phyloP scores from a whole-genome alignment of 495 filamentous ascomycete genomes.

The Neurospora hispaniola region DNA sequence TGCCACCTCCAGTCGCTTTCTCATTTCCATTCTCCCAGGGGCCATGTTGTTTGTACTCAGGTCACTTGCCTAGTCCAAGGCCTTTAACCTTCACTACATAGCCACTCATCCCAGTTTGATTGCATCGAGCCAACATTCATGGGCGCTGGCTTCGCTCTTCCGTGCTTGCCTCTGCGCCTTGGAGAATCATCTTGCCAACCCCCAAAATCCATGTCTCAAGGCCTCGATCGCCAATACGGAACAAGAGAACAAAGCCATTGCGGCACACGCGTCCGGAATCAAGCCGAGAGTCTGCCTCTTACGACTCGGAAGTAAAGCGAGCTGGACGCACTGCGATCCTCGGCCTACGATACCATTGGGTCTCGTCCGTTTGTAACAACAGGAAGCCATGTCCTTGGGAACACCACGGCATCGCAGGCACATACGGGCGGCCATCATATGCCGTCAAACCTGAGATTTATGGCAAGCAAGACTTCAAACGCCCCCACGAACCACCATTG shows the following conservation, averaged over 20 bases:
- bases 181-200: neutral
- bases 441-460: constrained; percentile 18
- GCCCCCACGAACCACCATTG: constrained; percentile 13
- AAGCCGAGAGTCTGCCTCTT: neutral
- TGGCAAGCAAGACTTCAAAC: constrained; percentile 21
- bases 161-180: neutral
- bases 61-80: neutral
- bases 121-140: neutral
- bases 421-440: constrained; percentile 9
- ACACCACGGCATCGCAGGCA: constrained; percentile 5
- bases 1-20: neutral
- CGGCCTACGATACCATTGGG: constrained; percentile 6
- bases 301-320: neutral
- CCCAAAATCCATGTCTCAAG: neutral
- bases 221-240: neutral
- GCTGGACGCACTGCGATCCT: neutral
- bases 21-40: neutral
- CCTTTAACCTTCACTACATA: neutral
- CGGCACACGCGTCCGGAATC: neutral
- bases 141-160: neutral
- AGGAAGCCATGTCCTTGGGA: constrained; percentile 17
- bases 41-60: neutral
- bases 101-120: neutral
- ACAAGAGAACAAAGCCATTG: neutral
- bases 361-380: constrained; percentile 14